Conservation (phyloP, 164 flowering plant genomes). For the Vitis cinerea region DNA sequence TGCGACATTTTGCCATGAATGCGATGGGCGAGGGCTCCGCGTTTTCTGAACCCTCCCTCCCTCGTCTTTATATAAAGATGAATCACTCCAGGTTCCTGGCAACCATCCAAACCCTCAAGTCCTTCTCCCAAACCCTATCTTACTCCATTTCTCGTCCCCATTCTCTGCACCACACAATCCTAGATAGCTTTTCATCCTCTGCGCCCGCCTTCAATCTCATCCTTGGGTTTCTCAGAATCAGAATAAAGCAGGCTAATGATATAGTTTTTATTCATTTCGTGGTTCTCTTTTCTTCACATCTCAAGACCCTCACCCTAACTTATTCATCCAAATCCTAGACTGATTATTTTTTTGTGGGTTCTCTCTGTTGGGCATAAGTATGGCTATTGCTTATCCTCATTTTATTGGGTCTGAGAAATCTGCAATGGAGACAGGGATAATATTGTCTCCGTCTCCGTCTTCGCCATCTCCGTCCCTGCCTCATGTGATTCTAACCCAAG, state of each 20-base stretch:
- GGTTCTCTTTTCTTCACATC: neutral
- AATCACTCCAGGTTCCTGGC: neutral
- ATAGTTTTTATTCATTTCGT: neutral
- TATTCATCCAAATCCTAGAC: neutral
- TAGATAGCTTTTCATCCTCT: neutral
- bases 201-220: neutral
- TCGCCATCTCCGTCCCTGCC: slow-evolving; percentile 18
- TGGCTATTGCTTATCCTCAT: slow-evolving; percentile 52
- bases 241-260: neutral
- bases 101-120: neutral
- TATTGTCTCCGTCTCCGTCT: slow-evolving; percentile 9
- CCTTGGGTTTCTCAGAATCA: neutral
- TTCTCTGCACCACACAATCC: slow-evolving; percentile 5
- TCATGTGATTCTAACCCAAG: slow-evolving; percentile 53
- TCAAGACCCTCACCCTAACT: neutral
- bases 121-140: slow-evolving; percentile 7
- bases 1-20: neutral
- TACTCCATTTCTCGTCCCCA: neutral
- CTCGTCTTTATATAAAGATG: neutral
- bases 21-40: neutral
- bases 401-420: slow-evolving; percentile 26
- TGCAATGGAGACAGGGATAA: slow-evolving; percentile 21
- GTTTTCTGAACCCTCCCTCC: neutral
- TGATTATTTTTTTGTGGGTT: no score
- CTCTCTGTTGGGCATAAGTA: slow-evolving; percentile 1